Percentiles rank a stretch among this genome's conserved stretches.
These are phyloP conservation scores for Pseudocercospora cruenta DNA, from an alignment of 2,329 filamentous ascomycete species.

Conservation along the genomic window DNA sequence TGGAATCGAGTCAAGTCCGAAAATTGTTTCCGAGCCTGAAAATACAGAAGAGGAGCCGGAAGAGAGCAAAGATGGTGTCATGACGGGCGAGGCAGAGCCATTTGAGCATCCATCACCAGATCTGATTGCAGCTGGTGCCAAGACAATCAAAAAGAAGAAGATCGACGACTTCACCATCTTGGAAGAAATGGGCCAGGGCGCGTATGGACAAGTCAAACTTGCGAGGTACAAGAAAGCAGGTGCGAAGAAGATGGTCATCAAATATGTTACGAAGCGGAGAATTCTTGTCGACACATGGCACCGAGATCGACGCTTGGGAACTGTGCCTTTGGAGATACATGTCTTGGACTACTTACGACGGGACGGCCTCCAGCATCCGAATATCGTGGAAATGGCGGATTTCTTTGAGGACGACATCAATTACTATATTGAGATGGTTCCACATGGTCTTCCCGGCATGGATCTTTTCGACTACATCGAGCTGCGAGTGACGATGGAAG, in stretches of 20 bases:
- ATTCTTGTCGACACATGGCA: constrained; percentile 99
- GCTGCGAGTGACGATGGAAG: constrained; percentile 92
- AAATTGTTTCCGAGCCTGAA: constrained; percentile 38
- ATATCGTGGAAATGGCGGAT: constrained; percentile 70
- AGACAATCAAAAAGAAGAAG: constrained; percentile 66
- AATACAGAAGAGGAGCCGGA: constrained; percentile 19
- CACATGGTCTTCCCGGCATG: constrained; percentile 94
- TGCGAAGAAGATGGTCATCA: constrained; percentile 85
- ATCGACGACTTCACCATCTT: constrained; percentile 90
- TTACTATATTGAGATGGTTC: constrained; percentile 98
- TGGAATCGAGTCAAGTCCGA: constrained; percentile 34
- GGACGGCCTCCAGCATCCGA: constrained; percentile 66
- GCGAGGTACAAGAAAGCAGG: constrained; percentile 76
- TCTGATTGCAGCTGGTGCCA: constrained; percentile 36
- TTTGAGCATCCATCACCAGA: constrained; percentile 45
- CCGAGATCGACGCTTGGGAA: constrained; percentile 86
- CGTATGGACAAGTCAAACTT: constrained; percentile 96
- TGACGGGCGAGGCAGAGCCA: constrained; percentile 34
- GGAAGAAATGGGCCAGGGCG: constrained; percentile 97
- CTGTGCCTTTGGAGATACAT: constrained; percentile 94
- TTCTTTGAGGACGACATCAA: constrained; percentile 81
- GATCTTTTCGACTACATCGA: constrained; percentile 99
- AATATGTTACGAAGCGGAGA: constrained; percentile 95
- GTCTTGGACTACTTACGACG: constrained; percentile 89
- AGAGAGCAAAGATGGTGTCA: constrained; percentile 30